phyloP scores from a whole-genome alignment of 257 asterid species.

The Solanum sparsipilum region DNA sequence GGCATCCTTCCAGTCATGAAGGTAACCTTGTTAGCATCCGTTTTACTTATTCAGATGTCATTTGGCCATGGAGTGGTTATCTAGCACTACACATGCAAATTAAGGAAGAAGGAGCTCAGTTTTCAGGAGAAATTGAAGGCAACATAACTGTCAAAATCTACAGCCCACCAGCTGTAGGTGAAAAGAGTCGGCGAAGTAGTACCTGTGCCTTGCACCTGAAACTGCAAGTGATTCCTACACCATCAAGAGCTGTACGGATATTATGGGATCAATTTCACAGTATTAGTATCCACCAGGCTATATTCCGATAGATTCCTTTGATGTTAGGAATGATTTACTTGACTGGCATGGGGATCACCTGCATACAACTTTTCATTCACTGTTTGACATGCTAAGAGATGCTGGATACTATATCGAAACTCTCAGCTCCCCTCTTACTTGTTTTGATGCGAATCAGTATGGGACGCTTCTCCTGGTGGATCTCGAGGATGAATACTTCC shows the following conservation, averaged over 20 bases:
- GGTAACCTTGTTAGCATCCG: conserved; percentile 81
- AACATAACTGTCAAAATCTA: conserved; percentile 58
- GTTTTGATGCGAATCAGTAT: conserved; percentile 82
- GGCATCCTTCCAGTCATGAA: conserved; percentile 77
- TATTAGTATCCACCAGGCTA: conserved; percentile 95
- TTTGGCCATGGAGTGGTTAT: conserved; percentile 99
- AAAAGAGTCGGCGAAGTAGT: conserved; percentile 42
- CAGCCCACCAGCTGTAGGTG: conserved; percentile 84
- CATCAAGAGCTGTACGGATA: conserved; percentile 64
- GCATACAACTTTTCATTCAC: conserved; percentile 84
- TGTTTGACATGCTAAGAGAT: conserved; percentile 88
- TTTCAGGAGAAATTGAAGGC: conserved; percentile 87
- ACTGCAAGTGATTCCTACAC: conserved; percentile 77
- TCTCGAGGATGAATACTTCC: conserved; percentile 87
- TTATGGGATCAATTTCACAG: conserved; percentile 97
- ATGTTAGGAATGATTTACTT: conserved; percentile 86
- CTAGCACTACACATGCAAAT: conserved; percentile 89
- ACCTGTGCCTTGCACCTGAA: conserved; percentile 61
- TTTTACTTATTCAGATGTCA: conserved; percentile 74
- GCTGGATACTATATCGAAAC: conserved; percentile 91
- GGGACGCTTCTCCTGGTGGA: conserved; percentile 90
- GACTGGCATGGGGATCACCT: conserved; percentile 99
- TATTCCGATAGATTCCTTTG: conserved; percentile 90
- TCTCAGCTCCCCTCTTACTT: conserved; percentile 89
- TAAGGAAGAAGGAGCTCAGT: conserved; percentile 81